A percentile compares a stretch with the other conserved stretches of the same genome.
phyloP scores from a whole-genome alignment of 768 basidiomycete genomes.

The Hericium erinaceus region DNA sequence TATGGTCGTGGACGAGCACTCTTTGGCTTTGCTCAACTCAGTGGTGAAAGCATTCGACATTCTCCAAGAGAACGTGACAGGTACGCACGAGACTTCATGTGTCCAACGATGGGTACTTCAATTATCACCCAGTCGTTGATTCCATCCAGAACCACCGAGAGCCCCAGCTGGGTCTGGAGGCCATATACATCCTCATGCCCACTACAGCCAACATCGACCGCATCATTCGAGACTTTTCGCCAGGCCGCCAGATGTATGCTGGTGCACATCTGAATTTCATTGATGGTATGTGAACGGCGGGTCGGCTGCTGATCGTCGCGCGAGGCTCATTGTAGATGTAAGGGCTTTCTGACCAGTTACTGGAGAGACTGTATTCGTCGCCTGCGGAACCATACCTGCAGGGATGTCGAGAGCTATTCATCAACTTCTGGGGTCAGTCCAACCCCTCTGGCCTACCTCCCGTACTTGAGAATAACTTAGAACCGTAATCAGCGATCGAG shows the following conservation, averaged over 20 bases:
- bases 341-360: slow-evolving; percentile 75
- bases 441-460: not conserved
- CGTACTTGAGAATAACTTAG: not conserved
- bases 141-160: slow-evolving; percentile 76
- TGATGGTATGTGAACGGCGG: slow-evolving; percentile 49
- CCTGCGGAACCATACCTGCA: slow-evolving; percentile 72
- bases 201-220: slow-evolving; percentile 91
- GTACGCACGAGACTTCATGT: slow-evolving; percentile 38
- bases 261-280: slow-evolving; percentile 89
- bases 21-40: slow-evolving; percentile 72
- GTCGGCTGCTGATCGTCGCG: not conserved
- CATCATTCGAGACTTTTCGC: slow-evolving; percentile 75
- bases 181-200: slow-evolving; percentile 90
- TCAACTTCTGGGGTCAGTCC: slow-evolving; percentile 86
- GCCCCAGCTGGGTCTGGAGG: slow-evolving; percentile 80
- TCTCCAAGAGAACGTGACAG: slow-evolving; percentile 90
- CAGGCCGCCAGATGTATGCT: slow-evolving; percentile 61
- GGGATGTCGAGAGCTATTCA: slow-evolving; percentile 74
- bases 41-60: slow-evolving; percentile 93
- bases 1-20: slow-evolving; percentile 90
- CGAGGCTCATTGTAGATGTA: slow-evolving; percentile 2
- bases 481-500: slow-evolving; percentile 55
- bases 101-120: too few relatives aligned
- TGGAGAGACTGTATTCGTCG: slow-evolving; percentile 65
- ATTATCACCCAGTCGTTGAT: slow-evolving; percentile 66